Evolutionary conservation across 1,284 basidiomycete species (phyloP), one percentile per base, ranked within the genome.

Genomic region (Exobasidium rhododendri): DNA sequence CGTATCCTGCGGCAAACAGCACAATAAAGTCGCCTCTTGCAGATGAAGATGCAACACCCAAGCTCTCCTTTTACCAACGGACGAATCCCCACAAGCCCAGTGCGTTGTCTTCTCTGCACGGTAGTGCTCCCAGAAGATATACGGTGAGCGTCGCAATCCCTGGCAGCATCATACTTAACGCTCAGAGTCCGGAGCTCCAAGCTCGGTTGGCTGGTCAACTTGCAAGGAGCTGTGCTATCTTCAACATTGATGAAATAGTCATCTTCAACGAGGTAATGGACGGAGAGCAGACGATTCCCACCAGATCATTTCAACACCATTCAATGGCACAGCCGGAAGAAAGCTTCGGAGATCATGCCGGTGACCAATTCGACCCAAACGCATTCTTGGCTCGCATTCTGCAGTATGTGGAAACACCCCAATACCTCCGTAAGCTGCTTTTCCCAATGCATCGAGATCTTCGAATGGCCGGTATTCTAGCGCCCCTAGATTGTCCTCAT

Each of bases 381-480:
- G 63, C 68, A 28, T 77, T 77, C 54, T 58, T 79, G 10, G 72
- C 74, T 0, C 56, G 74, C 7, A 69, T 80, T 26, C 60, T 80
- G 59, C 73, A 79, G 59, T 80, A 80, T 63, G 65, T 80, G 35
- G 79, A 80, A 54, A 79, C 75, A 24, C 79, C 79, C n/a, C 79
- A 80, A 71, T 80, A 80, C 56, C 59, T 80, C 26, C 69, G 79
- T 10, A 75, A 74, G 59, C 64, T 68, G 7, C 62, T 80, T 46
- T 77, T 80, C 40, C 79, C 79, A 10, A 73, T 80, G 69, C 78
- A 80, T 60, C 69, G 70, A 30, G 70, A 77, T 53, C 59, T 80
- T 30, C 63, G 77, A 10, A 61, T 78, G n/a, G 79, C 78, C 0
- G 79, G 79, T 11, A 56, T 80, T 17, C 68, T 80, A 43, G 76